phyloP scores from a whole-genome alignment of 768 basidiomycete species.

The Cantharellus anzutake region DNA sequence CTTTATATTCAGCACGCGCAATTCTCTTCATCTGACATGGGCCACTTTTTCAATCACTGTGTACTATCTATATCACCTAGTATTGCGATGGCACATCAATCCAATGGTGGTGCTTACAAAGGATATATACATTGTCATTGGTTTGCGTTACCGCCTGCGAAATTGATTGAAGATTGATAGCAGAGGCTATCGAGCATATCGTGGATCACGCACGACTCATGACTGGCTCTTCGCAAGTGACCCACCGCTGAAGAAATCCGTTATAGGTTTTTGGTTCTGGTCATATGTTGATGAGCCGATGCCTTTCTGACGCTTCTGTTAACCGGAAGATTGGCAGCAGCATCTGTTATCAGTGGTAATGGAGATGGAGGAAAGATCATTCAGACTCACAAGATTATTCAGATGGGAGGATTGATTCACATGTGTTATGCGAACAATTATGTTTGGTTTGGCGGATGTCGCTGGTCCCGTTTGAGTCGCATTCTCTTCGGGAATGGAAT shows the following conservation, averaged over 20 bases:
- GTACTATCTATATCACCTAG: no score
- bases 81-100: no score
- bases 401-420: slow-evolving; percentile 7
- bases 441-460: slow-evolving; percentile 5
- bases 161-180: no score
- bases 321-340: not conserved
- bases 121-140: no score
- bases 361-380: not conserved
- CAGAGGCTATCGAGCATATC: no score
- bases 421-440: slow-evolving; percentile 5
- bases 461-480: not conserved
- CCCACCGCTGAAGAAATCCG: slow-evolving; percentile 16
- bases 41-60: no score
- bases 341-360: not conserved
- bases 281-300: slow-evolving; percentile 21
- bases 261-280: slow-evolving; percentile 19
- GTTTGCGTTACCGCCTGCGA: no score
- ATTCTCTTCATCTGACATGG: no score
- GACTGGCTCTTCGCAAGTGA: no score
- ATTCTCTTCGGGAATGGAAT: not conserved
- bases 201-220: no score
- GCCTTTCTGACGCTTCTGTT: slow-evolving; percentile 19
- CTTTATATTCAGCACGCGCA: no score
- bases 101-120: no score
- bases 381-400: slow-evolving; percentile 3